Conservation (phyloP, 2,329 filamentous ascomycete genomes). For the Penicillium sp. region DNA sequence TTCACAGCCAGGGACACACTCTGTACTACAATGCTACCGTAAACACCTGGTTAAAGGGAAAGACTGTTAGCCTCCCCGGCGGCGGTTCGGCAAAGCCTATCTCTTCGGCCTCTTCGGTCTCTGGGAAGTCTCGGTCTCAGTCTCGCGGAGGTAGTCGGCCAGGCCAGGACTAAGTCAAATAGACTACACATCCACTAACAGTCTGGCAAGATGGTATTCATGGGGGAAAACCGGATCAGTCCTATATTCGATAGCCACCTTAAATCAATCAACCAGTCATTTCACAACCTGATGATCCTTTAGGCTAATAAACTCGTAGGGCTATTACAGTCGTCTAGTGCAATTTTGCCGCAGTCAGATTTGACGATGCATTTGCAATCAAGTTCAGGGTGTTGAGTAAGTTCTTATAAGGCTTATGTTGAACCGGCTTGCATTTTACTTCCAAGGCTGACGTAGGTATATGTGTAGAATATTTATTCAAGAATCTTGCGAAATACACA, state of each 20-base stretch:
- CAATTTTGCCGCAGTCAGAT: not conserved
- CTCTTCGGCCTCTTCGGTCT: not conserved
- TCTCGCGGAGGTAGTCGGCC: not conserved
- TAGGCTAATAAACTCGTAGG: not conserved
- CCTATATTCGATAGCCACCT: not conserved
- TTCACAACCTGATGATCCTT: not conserved
- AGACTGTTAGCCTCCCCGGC: slow-evolving; percentile 6
- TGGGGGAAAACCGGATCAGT: not conserved
- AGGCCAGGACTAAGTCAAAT: not conserved
- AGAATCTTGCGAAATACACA: slow-evolving; percentile 7
- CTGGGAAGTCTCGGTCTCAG: not conserved
- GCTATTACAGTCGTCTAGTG: not conserved
- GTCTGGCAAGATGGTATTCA: not conserved
- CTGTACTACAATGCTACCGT: slow-evolving; percentile 15
- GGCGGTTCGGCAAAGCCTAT: slow-evolving; percentile 11
- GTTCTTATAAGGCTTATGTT: too few relatives aligned
- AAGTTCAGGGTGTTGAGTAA: too few relatives aligned
- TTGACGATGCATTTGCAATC: too few relatives aligned
- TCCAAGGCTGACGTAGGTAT: not conserved
- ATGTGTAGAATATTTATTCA: slow-evolving; percentile 12
- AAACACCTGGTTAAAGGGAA: slow-evolving; percentile 13
- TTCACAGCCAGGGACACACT: slow-evolving; percentile 11
- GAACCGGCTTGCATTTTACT: too few relatives aligned
- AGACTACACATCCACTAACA: not conserved
- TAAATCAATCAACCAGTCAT: not conserved